A percentile compares a stretch with the other conserved stretches of the same genome.
Conservation (phyloP, 2,329 filamentous ascomycete species). For the Verticillium alfalfae region DNA sequence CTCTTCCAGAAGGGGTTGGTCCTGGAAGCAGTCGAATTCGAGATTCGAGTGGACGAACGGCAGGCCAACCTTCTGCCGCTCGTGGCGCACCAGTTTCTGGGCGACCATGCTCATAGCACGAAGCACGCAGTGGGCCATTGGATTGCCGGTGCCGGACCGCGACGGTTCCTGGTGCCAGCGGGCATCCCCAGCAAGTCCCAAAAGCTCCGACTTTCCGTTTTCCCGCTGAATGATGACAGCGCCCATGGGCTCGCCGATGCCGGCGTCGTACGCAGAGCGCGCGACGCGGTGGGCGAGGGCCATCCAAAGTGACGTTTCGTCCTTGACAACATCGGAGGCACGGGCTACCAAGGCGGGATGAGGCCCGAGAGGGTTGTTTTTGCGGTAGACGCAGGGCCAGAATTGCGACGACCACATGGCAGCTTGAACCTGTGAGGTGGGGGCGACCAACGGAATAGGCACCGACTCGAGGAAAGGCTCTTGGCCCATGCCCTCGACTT, state of each 20-base stretch:
- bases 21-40: slow-evolving; percentile 60
- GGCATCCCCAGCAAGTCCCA: slow-evolving; percentile 72
- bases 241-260: slow-evolving; percentile 64
- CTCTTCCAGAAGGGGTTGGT: slow-evolving; percentile 61
- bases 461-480: slow-evolving; percentile 54
- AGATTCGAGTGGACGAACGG: slow-evolving; percentile 31
- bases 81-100: slow-evolving; percentile 54
- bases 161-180: slow-evolving; percentile 56
- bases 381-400: slow-evolving; percentile 82
- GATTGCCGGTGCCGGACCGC: slow-evolving; percentile 54
- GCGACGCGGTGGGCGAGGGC: slow-evolving; percentile 61
- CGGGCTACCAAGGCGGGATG: slow-evolving; percentile 70
- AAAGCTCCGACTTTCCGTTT: slow-evolving; percentile 46
- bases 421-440: slow-evolving; percentile 71
- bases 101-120: slow-evolving; percentile 81
- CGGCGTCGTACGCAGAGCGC: slow-evolving; percentile 46
- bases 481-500: slow-evolving; percentile 44
- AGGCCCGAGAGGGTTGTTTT: slow-evolving; percentile 80
- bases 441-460: slow-evolving; percentile 66
- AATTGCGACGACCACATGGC: slow-evolving; percentile 69
- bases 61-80: slow-evolving; percentile 35
- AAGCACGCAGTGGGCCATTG: slow-evolving; percentile 72
- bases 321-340: slow-evolving; percentile 62
- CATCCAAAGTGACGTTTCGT: slow-evolving; percentile 62
- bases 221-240: slow-evolving; percentile 69